A percentile compares a stretch with the other conserved stretches of the same genome.
Conservation (phyloP, 371 early-diverging fungal genomes). For the Globomyces sp. region DNA sequence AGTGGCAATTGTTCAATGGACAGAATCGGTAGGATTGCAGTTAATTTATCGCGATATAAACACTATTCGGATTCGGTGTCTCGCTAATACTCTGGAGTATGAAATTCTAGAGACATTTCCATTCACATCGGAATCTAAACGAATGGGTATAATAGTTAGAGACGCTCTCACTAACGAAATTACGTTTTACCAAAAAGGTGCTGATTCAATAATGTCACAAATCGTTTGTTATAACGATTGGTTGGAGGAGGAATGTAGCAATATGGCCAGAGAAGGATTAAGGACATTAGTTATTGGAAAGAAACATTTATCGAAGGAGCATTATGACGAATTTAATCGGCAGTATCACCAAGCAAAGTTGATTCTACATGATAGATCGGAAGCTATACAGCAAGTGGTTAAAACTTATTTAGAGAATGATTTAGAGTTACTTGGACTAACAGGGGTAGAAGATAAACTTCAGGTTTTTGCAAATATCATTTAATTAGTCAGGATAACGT, state of each 20-base stretch:
- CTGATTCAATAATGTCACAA: constrained; percentile 93
- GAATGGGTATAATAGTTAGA: constrained; percentile 98
- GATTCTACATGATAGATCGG: constrained; percentile 69
- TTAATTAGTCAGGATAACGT: constrained; percentile 68
- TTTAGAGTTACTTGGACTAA: constrained; percentile 92
- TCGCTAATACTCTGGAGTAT: constrained; percentile 30
- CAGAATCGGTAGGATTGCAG: constrained; percentile 84
- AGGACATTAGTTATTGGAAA: constrained; percentile 96
- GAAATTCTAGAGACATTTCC: constrained; percentile 93
- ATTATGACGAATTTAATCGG: constrained; percentile 66
- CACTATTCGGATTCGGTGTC: constrained; percentile 63
- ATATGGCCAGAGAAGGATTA: constrained; percentile 99
- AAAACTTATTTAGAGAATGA: constrained; percentile 74
- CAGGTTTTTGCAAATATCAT: background rate
- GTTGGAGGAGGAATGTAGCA: constrained; percentile 98
- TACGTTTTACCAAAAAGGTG: constrained; percentile 95
- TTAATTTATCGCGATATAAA: constrained; percentile 73
- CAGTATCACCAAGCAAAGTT: constrained; percentile 63
- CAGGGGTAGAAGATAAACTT: constrained; percentile 99
- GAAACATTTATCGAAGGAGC: constrained; percentile 75
- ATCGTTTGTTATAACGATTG: constrained; percentile 96
- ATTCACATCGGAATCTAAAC: constrained; percentile 97
- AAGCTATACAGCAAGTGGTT: constrained; percentile 70
- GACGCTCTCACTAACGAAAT: constrained; percentile 60
- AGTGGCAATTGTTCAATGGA: constrained; percentile 98